A percentile compares a stretch with the other conserved stretches of the same genome.
These are phyloP conservation scores for Aspergillus phoenicis DNA, from an alignment of 2,329 filamentous ascomycete genomes.

Conservation along the genomic window DNA sequence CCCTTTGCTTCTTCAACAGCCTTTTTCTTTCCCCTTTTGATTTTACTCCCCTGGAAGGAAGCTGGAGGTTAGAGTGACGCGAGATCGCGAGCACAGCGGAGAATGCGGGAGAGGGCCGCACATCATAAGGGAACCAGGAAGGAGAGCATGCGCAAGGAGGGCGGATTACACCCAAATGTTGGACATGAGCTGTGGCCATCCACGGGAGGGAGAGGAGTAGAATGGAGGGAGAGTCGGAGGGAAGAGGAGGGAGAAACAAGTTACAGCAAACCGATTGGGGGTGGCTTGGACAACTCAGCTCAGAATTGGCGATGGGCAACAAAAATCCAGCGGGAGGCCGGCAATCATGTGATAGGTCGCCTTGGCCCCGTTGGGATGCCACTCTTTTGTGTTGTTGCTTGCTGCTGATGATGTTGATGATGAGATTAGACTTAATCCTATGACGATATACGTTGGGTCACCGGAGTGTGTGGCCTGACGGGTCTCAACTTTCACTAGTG, in stretches of 20 bases:
- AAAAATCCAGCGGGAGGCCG: constrained; percentile 22
- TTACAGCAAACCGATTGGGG: constrained; percentile 14
- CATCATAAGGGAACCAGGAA: constrained; percentile 36
- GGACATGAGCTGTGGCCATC: constrained; percentile 33
- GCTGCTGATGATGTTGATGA: too few relatives aligned
- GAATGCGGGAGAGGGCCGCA: constrained; percentile 29
- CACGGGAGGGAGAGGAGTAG: constrained; percentile 24
- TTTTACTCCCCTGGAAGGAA: constrained; percentile 8
- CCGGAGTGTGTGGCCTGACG: not conserved
- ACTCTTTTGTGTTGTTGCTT: not conserved
- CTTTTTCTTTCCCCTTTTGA: not conserved
- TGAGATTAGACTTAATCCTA: not conserved
- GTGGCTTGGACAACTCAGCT: constrained; percentile 29
- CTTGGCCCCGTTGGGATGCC: constrained; percentile 3
- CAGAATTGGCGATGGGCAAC: constrained; percentile 17
- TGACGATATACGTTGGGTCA: not conserved
- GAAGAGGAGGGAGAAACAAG: constrained; percentile 8
- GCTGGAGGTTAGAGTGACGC: constrained; percentile 29
- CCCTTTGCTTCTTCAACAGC: constrained; percentile 8
- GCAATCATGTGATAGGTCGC: constrained; percentile 32
- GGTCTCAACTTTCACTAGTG: not conserved
- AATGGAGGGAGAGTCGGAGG: constrained; percentile 13
- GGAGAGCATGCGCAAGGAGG: constrained; percentile 24
- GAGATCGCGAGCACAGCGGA: constrained; percentile 33
- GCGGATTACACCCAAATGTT: constrained; percentile 28